Evolutionary conservation across 1,284 basidiomycete species (phyloP).

Genomic region (Sporisorium exsertum): DNA sequence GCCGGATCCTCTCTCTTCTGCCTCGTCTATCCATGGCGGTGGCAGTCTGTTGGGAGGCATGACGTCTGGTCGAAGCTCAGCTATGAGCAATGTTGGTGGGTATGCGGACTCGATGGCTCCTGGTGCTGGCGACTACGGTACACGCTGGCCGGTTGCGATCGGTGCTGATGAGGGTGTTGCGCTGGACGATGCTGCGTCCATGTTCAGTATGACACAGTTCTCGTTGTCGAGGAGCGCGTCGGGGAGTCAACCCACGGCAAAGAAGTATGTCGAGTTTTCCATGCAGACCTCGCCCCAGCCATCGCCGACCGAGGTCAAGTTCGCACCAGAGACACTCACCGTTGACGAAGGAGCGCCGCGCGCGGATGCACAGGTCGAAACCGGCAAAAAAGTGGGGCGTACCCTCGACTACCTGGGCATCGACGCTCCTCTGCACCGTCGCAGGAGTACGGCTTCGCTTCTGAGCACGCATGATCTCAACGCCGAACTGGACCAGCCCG

Average conservation of each 20-base stretch:
- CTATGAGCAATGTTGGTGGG: slow-evolving; percentile 13
- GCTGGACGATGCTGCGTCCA: slow-evolving; percentile 10
- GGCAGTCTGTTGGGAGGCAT: not conserved
- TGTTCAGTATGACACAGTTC: not conserved
- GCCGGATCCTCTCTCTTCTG: slow-evolving; percentile 5
- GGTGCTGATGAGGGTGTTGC: slow-evolving; percentile 33
- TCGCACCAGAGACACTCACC: slow-evolving; percentile 69
- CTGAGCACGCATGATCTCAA: slow-evolving; percentile 14
- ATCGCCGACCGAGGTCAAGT: slow-evolving; percentile 81
- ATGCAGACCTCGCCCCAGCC: slow-evolving; percentile 72
- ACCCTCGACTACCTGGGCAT: slow-evolving; percentile 72
- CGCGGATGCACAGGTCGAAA: slow-evolving; percentile 71
- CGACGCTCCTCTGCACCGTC: slow-evolving; percentile 36
- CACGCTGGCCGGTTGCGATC: slow-evolving; percentile 43
- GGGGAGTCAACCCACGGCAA: slow-evolving; percentile 7
- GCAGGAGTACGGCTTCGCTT: slow-evolving; percentile 26
- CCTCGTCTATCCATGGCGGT: slow-evolving; percentile 3
- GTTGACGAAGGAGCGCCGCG: slow-evolving; percentile 9
- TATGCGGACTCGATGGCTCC: slow-evolving; percentile 16
- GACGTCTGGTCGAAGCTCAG: slow-evolving; percentile 16
- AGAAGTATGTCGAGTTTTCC: slow-evolving; percentile 47
- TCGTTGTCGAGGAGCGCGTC: slow-evolving; percentile 16
- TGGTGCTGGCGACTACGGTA: slow-evolving; percentile 28
- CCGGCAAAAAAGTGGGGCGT: slow-evolving; percentile 16
- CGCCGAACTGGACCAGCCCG: slow-evolving; percentile 35